A percentile compares a stretch with the other conserved stretches of the same genome.
phyloP scores from a whole-genome alignment of 208 protist genomes.

The Herpetomonas samuelpessoai region DNA sequence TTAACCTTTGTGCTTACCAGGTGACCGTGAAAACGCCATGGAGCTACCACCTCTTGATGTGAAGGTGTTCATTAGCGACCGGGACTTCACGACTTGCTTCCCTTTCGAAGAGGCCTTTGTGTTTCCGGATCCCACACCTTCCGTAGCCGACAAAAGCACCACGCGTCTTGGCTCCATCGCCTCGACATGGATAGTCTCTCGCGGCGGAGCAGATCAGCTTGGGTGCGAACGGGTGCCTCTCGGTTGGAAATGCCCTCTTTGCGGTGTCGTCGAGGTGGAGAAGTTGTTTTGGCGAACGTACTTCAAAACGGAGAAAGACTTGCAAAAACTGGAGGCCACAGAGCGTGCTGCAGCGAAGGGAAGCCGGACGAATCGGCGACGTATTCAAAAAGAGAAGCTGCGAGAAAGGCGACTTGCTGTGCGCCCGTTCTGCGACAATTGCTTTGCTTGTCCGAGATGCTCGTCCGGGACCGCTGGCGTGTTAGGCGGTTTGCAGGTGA shows the following conservation, averaged over 20 bases:
- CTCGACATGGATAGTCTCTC: too few species aligned
- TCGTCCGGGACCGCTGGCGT: conserved; percentile 1
- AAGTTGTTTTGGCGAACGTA: conserved; percentile 26
- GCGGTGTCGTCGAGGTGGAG: conserved; percentile 31
- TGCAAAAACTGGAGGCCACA: conserved; percentile 6
- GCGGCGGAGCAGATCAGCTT: not conserved
- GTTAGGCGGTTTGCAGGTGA: not conserved
- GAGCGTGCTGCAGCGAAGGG: not conserved
- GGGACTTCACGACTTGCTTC: conserved; percentile 40
- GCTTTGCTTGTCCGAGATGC: conserved; percentile 60
- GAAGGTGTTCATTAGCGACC: too few species aligned
- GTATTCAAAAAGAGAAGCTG: conserved; percentile 10
- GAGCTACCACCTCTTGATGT: too few species aligned
- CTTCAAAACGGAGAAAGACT: not conserved
- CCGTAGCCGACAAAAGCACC: not conserved
- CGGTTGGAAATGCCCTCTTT: conserved; percentile 45
- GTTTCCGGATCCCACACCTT: conserved; percentile 18
- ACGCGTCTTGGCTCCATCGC: too few species aligned
- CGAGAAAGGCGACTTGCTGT: conserved; percentile 17
- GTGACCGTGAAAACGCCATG: too few species aligned
- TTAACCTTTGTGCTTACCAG: too few species aligned
- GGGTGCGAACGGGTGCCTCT: conserved; percentile 22
- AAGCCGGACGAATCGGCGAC: conserved; percentile 5
- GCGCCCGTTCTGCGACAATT: conserved; percentile 25
- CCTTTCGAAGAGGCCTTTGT: conserved; percentile 39